These are phyloP conservation scores for Prunella vulgaris DNA, from an alignment of 257 asterid genomes.

Conservation along the genomic window DNA sequence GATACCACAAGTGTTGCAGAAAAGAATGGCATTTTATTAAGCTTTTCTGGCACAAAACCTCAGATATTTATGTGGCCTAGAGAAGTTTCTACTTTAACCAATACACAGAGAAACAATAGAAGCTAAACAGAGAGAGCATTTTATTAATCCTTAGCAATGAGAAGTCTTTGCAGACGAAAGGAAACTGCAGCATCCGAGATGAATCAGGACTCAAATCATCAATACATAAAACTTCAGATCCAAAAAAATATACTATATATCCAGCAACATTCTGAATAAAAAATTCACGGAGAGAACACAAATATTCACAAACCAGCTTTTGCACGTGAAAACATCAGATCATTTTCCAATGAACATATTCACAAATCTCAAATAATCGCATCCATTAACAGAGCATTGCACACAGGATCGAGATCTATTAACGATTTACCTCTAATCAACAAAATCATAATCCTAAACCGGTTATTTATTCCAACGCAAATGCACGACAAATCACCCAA, in stretches of 20 bases:
- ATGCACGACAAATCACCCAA: conserved; percentile 10
- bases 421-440: not conserved
- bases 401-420: not conserved
- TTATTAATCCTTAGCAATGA: not conserved
- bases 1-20: not conserved
- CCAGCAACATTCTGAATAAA: not conserved
- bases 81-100: not conserved
- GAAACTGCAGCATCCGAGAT: not conserved
- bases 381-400: not conserved
- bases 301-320: not conserved
- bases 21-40: not conserved
- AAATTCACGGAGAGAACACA: conserved; percentile 3
- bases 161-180: not conserved
- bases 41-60: conserved; percentile 3
- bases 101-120: not conserved
- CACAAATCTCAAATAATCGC: not conserved
- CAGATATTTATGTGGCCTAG: not conserved
- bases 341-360: not conserved
- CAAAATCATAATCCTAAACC: not conserved
- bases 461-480: not conserved
- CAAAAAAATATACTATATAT: too few species aligned
- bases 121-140: not conserved
- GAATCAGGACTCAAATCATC: not conserved
- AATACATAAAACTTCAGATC: conserved; percentile 10
- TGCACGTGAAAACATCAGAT: conserved; percentile 10